These are phyloP conservation scores for Pleodorina starrii DNA, from an alignment of 139 green algal species.

Conservation along the genomic window DNA sequence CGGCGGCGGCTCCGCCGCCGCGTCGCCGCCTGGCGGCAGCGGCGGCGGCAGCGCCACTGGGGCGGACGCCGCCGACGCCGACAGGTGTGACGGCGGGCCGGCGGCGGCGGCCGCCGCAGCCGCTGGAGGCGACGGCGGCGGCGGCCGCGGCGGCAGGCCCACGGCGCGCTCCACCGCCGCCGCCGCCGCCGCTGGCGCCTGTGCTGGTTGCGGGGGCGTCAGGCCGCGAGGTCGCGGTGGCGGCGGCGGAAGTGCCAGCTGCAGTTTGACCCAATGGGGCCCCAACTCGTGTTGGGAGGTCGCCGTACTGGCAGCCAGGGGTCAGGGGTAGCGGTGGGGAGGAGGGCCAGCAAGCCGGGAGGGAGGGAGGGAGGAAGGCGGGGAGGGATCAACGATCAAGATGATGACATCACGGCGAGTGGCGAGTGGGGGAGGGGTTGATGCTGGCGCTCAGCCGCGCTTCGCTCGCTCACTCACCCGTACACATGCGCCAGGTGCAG, in stretches of 20 bases:
- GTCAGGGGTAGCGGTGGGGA: background rate
- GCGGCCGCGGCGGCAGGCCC: background rate
- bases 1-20: background rate
- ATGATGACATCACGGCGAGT: background rate
- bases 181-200: background rate
- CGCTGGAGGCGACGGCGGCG: too few species aligned
- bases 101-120: background rate
- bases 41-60: background rate
- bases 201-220: background rate
- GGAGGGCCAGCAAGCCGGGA: background rate
- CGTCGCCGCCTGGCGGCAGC: background rate
- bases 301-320: constrained; percentile 16
- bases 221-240: background rate
- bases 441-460: too few species aligned
- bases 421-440: background rate
- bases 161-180: background rate
- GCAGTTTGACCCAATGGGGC: constrained; percentile 72
- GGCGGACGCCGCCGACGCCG: background rate
- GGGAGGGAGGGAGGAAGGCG: background rate
- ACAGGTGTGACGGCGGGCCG: background rate
- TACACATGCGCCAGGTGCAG: constrained; percentile 18
- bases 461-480: too few species aligned
- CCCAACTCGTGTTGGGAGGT: constrained; percentile 60
- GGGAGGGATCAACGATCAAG: background rate
- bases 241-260: constrained; percentile 5